A percentile compares a stretch with the other conserved stretches of the same genome.
Conservation (phyloP, 768 basidiomycete species). For the Piloderma croceum region DNA sequence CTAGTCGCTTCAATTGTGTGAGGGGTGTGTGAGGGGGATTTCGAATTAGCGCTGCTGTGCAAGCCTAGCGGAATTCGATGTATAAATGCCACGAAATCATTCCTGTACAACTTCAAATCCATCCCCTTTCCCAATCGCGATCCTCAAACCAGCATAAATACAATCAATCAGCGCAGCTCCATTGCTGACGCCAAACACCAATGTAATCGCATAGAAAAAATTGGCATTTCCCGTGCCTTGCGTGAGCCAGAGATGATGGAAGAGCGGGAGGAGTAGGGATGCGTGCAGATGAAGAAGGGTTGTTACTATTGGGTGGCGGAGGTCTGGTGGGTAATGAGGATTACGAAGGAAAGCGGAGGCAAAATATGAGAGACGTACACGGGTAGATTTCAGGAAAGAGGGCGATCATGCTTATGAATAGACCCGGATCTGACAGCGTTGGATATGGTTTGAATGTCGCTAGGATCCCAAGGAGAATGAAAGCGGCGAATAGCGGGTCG, state of each 20-base stretch:
- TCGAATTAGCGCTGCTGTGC: no score
- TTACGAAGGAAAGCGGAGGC: background rate
- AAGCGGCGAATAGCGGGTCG: constrained; percentile 77
- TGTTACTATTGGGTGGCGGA: constrained; percentile 82
- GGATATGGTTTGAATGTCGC: constrained; percentile 90
- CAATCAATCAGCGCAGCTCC: constrained; percentile 81
- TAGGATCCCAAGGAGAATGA: constrained; percentile 70
- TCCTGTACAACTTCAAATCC: constrained; percentile 58
- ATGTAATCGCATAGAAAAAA: constrained; percentile 94
- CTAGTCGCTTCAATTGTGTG: no score
- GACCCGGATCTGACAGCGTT: constrained; percentile 80
- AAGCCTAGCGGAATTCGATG: no score
- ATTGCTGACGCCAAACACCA: constrained; percentile 87
- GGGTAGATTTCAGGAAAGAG: constrained; percentile 82
- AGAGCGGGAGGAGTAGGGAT: constrained; percentile 79
- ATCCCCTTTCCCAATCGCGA: constrained; percentile 57
- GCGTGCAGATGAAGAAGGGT: constrained; percentile 79
- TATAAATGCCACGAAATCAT: no score
- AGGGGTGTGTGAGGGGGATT: no score
- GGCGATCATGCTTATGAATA: constrained; percentile 76
- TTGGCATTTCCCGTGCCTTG: constrained; percentile 96
- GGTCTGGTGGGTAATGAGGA: constrained; percentile 43
- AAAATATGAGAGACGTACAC: constrained; percentile 45
- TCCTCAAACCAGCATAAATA: constrained; percentile 75
- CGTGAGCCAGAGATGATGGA: constrained; percentile 86